These are phyloP conservation scores for Coniochaeta pulveracea DNA, from an alignment of 2,329 filamentous ascomycete species.

Conservation along the genomic window DNA sequence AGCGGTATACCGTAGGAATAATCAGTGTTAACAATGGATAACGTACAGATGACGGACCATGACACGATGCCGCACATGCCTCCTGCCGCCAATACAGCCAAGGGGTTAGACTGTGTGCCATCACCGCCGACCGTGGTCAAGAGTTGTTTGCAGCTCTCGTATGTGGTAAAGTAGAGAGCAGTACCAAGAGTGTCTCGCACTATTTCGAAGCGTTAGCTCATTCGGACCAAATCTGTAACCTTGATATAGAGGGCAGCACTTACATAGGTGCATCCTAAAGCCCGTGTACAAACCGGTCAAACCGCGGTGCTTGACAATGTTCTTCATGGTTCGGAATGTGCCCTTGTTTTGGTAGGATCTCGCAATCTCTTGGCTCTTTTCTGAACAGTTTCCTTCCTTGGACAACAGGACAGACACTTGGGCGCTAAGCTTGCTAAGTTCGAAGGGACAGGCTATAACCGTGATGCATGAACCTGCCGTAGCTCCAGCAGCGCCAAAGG, in stretches of 20 bases:
- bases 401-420: slow-evolving; percentile 75
- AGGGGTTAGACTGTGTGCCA: slow-evolving; percentile 63
- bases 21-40: neutral
- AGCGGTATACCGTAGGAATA: neutral
- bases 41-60: slow-evolving; percentile 65
- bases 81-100: slow-evolving; percentile 67
- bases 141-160: slow-evolving; percentile 76
- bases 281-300: slow-evolving; percentile 68
- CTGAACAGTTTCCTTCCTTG: slow-evolving; percentile 33
- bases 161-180: slow-evolving; percentile 79
- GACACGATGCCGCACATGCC: slow-evolving; percentile 75
- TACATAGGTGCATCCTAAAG: slow-evolving; percentile 67
- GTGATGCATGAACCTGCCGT: slow-evolving; percentile 73
- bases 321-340: slow-evolving; percentile 63
- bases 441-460: slow-evolving; percentile 74
- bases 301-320: slow-evolving; percentile 66
- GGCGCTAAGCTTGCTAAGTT: slow-evolving; percentile 80
- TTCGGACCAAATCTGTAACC: too few species aligned
- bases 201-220: slow-evolving; percentile 18
- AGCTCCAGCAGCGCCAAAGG: slow-evolving; percentile 68
- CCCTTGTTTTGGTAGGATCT: slow-evolving; percentile 69
- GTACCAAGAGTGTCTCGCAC: slow-evolving; percentile 78
- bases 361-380: slow-evolving; percentile 46
- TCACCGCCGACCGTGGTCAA: slow-evolving; percentile 64
- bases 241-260: slow-evolving; percentile 23